Percentiles rank a stretch among this genome's conserved stretches.
These are phyloP conservation scores for Apiotrichum laibachii DNA, from an alignment of 1,284 basidiomycete genomes.

Conservation along the genomic window DNA sequence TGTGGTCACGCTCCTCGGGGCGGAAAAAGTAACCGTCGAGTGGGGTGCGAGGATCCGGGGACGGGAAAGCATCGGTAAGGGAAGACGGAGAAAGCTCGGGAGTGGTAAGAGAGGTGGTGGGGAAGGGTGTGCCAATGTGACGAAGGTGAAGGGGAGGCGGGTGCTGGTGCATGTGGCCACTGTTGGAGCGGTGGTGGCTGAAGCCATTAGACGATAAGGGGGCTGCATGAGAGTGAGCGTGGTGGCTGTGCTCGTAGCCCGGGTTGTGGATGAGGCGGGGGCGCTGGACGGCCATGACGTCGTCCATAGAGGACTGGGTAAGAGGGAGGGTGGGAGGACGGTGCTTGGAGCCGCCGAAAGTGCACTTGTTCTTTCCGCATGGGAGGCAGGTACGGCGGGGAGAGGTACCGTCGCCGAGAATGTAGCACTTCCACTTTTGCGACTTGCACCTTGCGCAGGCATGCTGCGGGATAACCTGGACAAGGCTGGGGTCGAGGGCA, in stretches of 20 bases:
- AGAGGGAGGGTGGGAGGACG: slow-evolving; percentile 4
- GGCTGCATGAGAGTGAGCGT: not conserved
- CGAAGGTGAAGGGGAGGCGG: not conserved
- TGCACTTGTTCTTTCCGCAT: slow-evolving; percentile 24
- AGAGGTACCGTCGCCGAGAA: slow-evolving; percentile 9
- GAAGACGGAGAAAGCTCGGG: slow-evolving; percentile 2
- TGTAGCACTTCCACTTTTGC: slow-evolving; percentile 21
- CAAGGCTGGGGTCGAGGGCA: slow-evolving; percentile 7
- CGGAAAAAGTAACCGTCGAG: not conserved
- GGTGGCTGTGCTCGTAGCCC: not conserved
- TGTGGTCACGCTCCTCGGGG: not conserved
- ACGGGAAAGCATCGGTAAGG: not conserved
- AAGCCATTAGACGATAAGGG: not conserved
- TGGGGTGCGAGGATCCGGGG: not conserved
- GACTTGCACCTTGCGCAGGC: slow-evolving; percentile 17
- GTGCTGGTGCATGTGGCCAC: slow-evolving; percentile 1
- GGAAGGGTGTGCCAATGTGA: not conserved
- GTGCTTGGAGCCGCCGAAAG: slow-evolving; percentile 9
- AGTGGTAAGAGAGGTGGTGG: not conserved
- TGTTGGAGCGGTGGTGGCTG: slow-evolving; percentile 4
- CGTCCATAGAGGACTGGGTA: not conserved
- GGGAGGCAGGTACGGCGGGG: slow-evolving; percentile 20
- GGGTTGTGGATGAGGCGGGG: not conserved
- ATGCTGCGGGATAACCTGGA: slow-evolving; percentile 12
- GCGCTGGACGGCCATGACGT: not conserved